Base-by-base conservation (phyloP, 805 yeast genomes). In the Clavispora phyllophila region DNA sequence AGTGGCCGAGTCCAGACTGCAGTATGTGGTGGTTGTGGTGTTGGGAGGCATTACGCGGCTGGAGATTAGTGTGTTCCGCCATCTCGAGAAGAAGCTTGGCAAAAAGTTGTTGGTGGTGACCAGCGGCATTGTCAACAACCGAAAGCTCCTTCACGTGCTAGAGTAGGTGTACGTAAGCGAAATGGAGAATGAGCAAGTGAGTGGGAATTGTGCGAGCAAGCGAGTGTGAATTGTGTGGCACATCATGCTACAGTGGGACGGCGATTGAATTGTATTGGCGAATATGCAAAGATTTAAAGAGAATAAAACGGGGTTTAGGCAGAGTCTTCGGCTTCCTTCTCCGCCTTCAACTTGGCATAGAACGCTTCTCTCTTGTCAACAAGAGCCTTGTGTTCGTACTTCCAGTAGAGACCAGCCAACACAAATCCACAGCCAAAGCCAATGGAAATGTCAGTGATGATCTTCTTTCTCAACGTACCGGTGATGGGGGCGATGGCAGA, bases 41-140 rank as follows among this genome's bases (percentile, higher is more conserved):
- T 55, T 90, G 32, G 98, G 98, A 12, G 98, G 99, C 0, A 66
- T 90, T 7, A 87, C 97, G 0, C 73, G 86, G 57, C 80, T 93
- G 8, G 99, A 91, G 61, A 68, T 90, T 14, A 78, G 91, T 3
- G 81, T 89, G 3, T 63, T 91, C 37, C 69, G 82, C 53, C 74
- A 70, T 41, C 68, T 87, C n/a, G 79, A 85, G 43, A 63, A 66
- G 37, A 68, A 68, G 44, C 55, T 72, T 25, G 57, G 60, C 36
- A 70, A 70, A 50, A 64, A 65, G 49, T 44, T 77, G 24, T 40
- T 72, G 12, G 61, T 78, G 4, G 49, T 77, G 27, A 69, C 75
- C 13, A 68, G 72, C 17, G 77, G 76, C 4, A 56, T 75, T 9
- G 63, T 73, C 35, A 70, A 64, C 37, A 60, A 66, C 36, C 45